Evolutionary conservation across 2,329 filamentous ascomycete species (phyloP), one percentile per base, ranked within the genome.

Genomic region (Boeremia exigua): DNA sequence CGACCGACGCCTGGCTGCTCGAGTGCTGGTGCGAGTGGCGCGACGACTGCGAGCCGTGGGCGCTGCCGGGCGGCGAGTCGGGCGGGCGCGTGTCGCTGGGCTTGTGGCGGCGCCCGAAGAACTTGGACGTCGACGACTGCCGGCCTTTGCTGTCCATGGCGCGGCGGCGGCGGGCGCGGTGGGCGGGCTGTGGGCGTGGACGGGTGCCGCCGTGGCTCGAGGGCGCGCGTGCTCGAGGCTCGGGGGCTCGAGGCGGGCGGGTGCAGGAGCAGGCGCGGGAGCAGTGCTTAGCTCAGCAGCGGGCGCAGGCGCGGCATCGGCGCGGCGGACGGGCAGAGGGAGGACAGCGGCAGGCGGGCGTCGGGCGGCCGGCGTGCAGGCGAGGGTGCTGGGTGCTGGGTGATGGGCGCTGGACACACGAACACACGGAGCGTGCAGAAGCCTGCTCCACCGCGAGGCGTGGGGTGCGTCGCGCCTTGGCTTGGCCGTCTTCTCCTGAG

Each of bases 71-170:
- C 65, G 89, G 86, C 68, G 84, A 82, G 65, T 89, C 83, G 50
- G 82, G 80, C 84, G 67, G 84, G 82, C 50, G 52, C 47, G 60
- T 50, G 53, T 64, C 36, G 54, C 23, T 28, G 48, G 3, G 89
- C 80, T 92, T 95, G 79, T 88, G 81, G 58, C 84, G 90, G 72
- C 92, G 86, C 70, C 91, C 92, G 80, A 97, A 97, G 81, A 97
- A 92, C 60, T 88, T 89, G 73, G 86, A 84, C 73, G 87, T 88
- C 71, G 91, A 92, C 63, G 90, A 92, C 81, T 94, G 90, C 77
- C 90, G 87, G 70, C 88, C 83, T 80, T 93, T 92, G 80, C 91
- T 88, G 80, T 89, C 82, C 73, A 85, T 68, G 82, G 44, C 54
- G 36, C 32, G 50, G 30, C 44, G 14, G 8, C 48, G 14, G 34